Conservation (phyloP, 352 stramenopile species). For the Globisporangium orthogonon region DNA sequence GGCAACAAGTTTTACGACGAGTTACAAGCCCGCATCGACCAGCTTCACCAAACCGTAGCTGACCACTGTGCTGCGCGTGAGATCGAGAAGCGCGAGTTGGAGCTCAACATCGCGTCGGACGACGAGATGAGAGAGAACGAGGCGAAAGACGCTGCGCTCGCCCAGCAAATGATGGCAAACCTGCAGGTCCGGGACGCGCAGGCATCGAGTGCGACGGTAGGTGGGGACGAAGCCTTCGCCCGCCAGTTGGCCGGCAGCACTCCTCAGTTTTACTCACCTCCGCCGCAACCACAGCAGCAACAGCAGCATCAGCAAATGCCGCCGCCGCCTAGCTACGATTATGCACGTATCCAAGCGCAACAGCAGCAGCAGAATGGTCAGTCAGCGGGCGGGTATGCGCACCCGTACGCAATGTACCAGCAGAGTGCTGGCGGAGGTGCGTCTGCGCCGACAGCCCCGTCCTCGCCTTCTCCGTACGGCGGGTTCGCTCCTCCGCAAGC, state of each 20-base stretch:
- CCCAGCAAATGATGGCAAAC: conserved; percentile 70
- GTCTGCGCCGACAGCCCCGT: conserved; percentile 6
- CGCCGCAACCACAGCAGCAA: conserved; percentile 6
- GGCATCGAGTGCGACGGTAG: conserved; percentile 7
- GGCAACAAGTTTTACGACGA: conserved; percentile 62
- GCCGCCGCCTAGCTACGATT: conserved; percentile 28
- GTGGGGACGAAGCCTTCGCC: conserved; percentile 51
- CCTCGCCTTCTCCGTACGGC: conserved; percentile 17
- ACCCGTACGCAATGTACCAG: conserved; percentile 39
- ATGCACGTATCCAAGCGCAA: conserved; percentile 16
- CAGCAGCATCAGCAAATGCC: conserved; percentile 5
- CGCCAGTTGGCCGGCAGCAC: conserved; percentile 39
- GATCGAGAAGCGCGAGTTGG: conserved; percentile 63
- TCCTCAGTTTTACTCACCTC: conserved; percentile 30
- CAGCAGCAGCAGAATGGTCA: conserved; percentile 18
- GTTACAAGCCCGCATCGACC: conserved; percentile 39
- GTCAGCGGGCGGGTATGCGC: conserved; percentile 6
- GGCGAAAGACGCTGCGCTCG: conserved; percentile 39
- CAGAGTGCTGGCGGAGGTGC: conserved; percentile 12
- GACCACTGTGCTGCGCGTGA: conserved; percentile 66
- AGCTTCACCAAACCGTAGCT: conserved; percentile 66
- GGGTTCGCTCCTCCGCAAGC: conserved; percentile 22
- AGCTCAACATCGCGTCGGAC: conserved; percentile 55
- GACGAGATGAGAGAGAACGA: conserved; percentile 49
- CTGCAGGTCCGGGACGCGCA: conserved; percentile 30